Base-by-base conservation (phyloP, 306 rosid species). In the Adenanthera pavonina region DNA sequence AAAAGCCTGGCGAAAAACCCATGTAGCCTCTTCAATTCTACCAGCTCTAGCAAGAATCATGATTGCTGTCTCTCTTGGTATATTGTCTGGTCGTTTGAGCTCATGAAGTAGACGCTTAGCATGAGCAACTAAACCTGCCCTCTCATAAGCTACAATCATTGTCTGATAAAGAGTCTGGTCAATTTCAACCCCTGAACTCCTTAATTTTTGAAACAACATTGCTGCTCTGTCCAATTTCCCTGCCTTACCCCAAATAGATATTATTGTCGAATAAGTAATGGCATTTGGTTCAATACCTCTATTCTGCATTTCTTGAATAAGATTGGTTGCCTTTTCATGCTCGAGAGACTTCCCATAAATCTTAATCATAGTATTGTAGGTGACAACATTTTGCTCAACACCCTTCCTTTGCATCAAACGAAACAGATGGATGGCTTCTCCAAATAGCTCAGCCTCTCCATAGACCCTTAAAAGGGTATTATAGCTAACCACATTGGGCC, bases 1-100 rank as follows among this genome's bases (percentile, higher is more conserved):
- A 73, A 89, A 90, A 43, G 95, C 96, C 82, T 93, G 97, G 25
- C 99, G 94, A 69, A 95, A 95, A 84, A 95, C 93, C 97, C 97
- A 95, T 1, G 92, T 90, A 79, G 98, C 97, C 87, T 95, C 98
- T 71, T 93, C 99, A 25, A 93, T 74, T 72, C 94, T 86, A 75
- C 97, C 97, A n/a, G 99, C 97, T 78, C 91, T 80, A 13, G 98
- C 94, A 40, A 95, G 94, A 75, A 95, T 87, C 36, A 78, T 82
- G 49, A 93, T 90, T 3, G 98, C 98, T 13, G 97, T 91, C 81
- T 88, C 92, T 86, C 98, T 89, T 9, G 97, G 95, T 82, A 93
- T 85, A 60, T 84, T 89, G 67, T 92, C 93, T 0, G 95, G 92
- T 53, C 76, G 92, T 88, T 81, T 88, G 41, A 95, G 94, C 83